Evolutionary conservation across 179 eudicot species (phyloP), one percentile per base, ranked within the genome.

Genomic region (Vitellaria paradoxa): DNA sequence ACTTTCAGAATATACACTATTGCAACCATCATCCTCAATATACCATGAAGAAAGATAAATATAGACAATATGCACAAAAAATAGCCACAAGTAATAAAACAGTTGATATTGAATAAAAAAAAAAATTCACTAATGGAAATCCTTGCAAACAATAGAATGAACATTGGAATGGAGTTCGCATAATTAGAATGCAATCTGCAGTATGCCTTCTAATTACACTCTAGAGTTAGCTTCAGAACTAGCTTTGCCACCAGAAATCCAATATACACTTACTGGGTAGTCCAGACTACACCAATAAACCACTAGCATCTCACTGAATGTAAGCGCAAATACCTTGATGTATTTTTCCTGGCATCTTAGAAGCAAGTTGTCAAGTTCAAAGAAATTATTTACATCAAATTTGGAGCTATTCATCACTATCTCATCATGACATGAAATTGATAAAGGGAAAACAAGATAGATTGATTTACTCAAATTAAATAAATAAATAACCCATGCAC

Each of bases 201-300:
- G 17, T 20, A 67, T 40, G 70, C 56, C 30, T 47, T 46, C 56
- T 3, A 55, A 55, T 55, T 55, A 55, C 13, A n/a, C 20, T 20
- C 70, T n/a, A 5, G 0, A 42, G 53, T 20, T 55, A 47, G 30
- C 56, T n/a, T n/a, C 56, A n/a, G 52, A 11, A 30, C 52, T 6
- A 46, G 47, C 20, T 20, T 68, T 12, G n/a, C n/a, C 23, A 23
- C 60, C 42, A 49, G n/a, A 69, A 30, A 9, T 15, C n/a, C 2
- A 40, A 49, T 13, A 23, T 15, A 30, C 52, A 66, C 70, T 68
- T 45, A 1, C n/a, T 45, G 0, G 73, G 73, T 50, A 15, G 57
- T 49, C 73, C 59, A 69, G 57, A 46, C 55, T 18, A 68, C 7
- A 21, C 55, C 30, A 50, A 68, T 49, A 40, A 68, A 46, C 72